phyloP scores from a whole-genome alignment of 148 eudicot species.

The Vaccinium vitisidaea region DNA sequence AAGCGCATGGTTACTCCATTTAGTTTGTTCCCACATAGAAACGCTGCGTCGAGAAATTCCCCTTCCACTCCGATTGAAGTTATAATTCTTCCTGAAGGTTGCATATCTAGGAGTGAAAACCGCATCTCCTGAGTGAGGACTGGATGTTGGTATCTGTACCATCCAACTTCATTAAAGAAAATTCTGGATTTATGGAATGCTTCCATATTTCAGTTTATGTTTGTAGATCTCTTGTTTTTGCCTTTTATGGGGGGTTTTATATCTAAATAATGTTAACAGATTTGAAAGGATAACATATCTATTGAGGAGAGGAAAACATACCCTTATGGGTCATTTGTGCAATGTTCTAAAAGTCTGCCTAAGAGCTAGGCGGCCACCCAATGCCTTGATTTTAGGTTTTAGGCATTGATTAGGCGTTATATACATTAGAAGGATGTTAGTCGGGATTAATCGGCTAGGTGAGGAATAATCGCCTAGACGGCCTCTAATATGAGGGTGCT shows the following conservation, averaged over 20 bases:
- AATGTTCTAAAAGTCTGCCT: too few species aligned
- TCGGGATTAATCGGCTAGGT: too few species aligned
- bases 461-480: too few species aligned
- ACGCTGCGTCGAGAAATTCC: not conserved
- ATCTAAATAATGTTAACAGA: not conserved
- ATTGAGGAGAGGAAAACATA: not conserved
- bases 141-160: not conserved
- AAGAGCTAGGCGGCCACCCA: too few species aligned
- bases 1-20: not conserved
- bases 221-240: not conserved
- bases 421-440: too few species aligned
- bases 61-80: not conserved
- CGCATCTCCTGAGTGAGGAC: not conserved
- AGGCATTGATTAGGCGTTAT: too few species aligned
- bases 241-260: not conserved
- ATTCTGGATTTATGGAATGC: not conserved
- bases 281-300: not conserved
- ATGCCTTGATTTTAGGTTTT: too few species aligned
- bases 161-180: not conserved
- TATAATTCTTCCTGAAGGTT: slow-evolving; percentile 3
- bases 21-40: not conserved
- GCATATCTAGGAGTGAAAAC: not conserved
- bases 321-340: not conserved
- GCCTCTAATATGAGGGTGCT: too few species aligned
- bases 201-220: not conserved